Evolutionary conservation across 345 rosid species (phyloP).

Genomic region (Syzygium grande): DNA sequence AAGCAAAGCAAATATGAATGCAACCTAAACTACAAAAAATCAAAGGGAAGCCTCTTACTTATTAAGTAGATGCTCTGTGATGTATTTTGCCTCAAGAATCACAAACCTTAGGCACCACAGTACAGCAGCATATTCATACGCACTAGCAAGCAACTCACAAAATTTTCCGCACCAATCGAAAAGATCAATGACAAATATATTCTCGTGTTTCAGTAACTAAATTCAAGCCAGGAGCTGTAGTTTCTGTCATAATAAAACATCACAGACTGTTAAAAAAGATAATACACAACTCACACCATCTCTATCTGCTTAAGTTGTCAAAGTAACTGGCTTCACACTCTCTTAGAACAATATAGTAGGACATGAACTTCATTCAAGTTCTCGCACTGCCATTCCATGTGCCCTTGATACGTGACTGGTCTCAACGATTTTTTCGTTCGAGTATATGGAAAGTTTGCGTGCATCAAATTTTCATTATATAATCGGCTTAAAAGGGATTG

Average conservation of each 20-base stretch:
- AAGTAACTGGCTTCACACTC: not conserved
- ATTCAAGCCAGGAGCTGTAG: not conserved
- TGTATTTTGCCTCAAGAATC: not conserved
- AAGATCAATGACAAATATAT: not conserved
- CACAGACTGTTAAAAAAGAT: not conserved
- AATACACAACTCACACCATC: not conserved
- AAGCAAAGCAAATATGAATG: not conserved
- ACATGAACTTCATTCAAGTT: not conserved
- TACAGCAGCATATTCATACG: not conserved
- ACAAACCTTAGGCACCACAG: not conserved
- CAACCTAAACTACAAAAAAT: not conserved
- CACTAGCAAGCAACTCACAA: not conserved
- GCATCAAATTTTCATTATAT: not conserved
- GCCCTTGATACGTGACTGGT: not conserved
- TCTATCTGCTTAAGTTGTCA: not conserved
- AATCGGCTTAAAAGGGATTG: not conserved
- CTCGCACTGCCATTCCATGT: not conserved
- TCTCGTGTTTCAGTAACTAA: not conserved
- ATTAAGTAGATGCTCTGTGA: not conserved
- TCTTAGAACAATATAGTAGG: not conserved
- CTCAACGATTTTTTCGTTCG: not conserved
- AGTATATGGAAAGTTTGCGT: not conserved
- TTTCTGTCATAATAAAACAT: not conserved
- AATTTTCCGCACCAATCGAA: fast-evolving
- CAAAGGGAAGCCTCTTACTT: not conserved